These are phyloP conservation scores for Exophiala alcalophila DNA, from an alignment of 2,329 filamentous ascomycete genomes.

Conservation along the genomic window DNA sequence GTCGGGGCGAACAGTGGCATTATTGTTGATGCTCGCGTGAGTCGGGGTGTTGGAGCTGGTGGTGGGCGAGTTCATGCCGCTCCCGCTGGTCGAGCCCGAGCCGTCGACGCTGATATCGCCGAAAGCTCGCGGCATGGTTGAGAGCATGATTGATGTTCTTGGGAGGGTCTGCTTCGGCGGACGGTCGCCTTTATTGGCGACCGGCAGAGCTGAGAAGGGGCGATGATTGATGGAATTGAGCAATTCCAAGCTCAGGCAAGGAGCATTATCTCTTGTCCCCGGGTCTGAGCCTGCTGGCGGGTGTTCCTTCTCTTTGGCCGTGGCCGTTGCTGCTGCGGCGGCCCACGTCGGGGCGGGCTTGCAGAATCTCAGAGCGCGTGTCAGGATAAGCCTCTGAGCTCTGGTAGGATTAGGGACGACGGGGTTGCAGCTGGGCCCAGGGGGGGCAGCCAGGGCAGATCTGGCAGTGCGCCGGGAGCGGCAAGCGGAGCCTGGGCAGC, in stretches of 20 bases:
- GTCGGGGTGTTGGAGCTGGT: constrained; percentile 7
- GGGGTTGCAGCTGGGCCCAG: not conserved
- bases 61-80: constrained; percentile 17
- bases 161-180: constrained; percentile 8
- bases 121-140: constrained; percentile 20
- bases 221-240: too few relatives aligned
- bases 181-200: constrained; percentile 18
- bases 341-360: too few relatives aligned
- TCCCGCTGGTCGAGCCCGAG: constrained; percentile 8
- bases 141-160: constrained; percentile 25
- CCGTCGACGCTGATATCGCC: constrained; percentile 11
- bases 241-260: not conserved
- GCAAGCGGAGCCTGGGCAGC: constrained; percentile 10
- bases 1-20: too few relatives aligned
- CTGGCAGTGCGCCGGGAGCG: constrained; percentile 6
- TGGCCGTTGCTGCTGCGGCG: not conserved
- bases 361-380: too few relatives aligned
- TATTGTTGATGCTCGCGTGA: constrained; percentile 3
- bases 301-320: constrained; percentile 7
- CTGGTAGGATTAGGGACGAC: constrained; percentile 8
- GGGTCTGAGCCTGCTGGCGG: not conserved
- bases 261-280: constrained; percentile 6
- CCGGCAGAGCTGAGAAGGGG: not conserved
- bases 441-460: constrained; percentile 13
- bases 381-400: constrained; percentile 20